Base-by-base conservation (phyloP, 495 filamentous ascomycete species). In the Hypoxylon fragiforme region DNA sequence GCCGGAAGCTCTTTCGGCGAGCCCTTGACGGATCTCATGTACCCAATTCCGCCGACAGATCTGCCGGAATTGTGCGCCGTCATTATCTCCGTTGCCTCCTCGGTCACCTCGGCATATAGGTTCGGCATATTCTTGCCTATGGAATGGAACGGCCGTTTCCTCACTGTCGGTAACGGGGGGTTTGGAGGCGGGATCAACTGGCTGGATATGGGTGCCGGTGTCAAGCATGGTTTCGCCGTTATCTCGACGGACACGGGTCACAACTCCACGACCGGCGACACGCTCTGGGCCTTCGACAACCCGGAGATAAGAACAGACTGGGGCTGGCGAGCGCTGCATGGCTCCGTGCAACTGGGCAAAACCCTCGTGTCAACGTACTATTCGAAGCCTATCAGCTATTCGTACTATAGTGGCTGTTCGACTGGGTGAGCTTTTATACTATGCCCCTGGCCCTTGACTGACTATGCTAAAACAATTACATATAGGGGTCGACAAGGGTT, bases 231-330 rank as follows among this genome's bases (percentile, higher is more conserved):
- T 18, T 79, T 79, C 47, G 79, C 81, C 3, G 60, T 69, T 22
- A 70, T 81, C 41, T 79, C 78, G 7, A 85, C 80, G 0, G 75
- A 84, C 52, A 81, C 77, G 3, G 82, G 81, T 3, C 81, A 85
- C 60, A 75, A 74, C 47, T 71, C 69, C 7, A 62, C 66, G 1
- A 40, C 62, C 16, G 19, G 26, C 0, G 73, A 80, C 40, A 56
- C 69, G 13, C 42, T 40, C 13, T 83, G 79, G 81, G 79, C 77
- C 1, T 62, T 76, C 3, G 59, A 76, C 38, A 52, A 77, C 6
- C 68, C 73, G 6, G 72, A 73, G 42, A 48, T 30, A 41, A 61
- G 51, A 22, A 62, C 56, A 7, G 74, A 76, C 31, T 83, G 74
- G 70, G 77, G 72, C 20, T 77, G 72, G 60, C 70, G 77, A 8